A percentile compares a stretch with the other conserved stretches of the same genome.
These are phyloP conservation scores for Fusarium equiseti DNA, from an alignment of 2,329 filamentous ascomycete genomes.

Conservation along the genomic window DNA sequence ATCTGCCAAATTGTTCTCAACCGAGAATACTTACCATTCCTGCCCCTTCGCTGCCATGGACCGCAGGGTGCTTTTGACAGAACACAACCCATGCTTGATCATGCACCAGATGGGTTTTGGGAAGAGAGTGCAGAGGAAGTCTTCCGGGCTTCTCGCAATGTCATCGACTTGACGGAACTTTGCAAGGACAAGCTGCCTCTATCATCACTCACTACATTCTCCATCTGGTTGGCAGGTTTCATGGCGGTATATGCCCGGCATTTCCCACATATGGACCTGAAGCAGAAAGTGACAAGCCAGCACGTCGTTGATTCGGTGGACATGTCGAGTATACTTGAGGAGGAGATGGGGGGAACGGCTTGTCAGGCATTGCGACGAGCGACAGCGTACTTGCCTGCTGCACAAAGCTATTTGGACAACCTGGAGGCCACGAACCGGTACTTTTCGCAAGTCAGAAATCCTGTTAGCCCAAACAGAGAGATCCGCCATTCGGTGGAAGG, in stretches of 20 bases:
- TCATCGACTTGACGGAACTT: slow-evolving; percentile 73
- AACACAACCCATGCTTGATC: neutral
- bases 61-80: neutral
- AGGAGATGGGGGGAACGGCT: slow-evolving; percentile 15
- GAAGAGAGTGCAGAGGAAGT: slow-evolving; percentile 1
- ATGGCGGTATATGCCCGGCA: slow-evolving; percentile 74
- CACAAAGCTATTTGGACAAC: slow-evolving; percentile 36
- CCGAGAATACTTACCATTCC: slow-evolving; percentile 12
- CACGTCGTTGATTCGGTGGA: neutral
- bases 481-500: slow-evolving; percentile 3
- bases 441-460: slow-evolving; percentile 22
- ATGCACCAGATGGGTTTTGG: slow-evolving; percentile 1
- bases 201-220: slow-evolving; percentile 75
- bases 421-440: slow-evolving; percentile 26
- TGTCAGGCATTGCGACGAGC: slow-evolving; percentile 37
- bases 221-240: slow-evolving; percentile 75
- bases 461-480: slow-evolving; percentile 10
- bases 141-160: slow-evolving; percentile 67
- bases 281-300: slow-evolving; percentile 43
- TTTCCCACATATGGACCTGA: slow-evolving; percentile 76
- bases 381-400: slow-evolving; percentile 21
- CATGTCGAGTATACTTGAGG: slow-evolving; percentile 6
- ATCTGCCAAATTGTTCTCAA: slow-evolving; percentile 12
- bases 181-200: slow-evolving; percentile 73
- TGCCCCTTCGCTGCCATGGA: neutral